Percentiles rank a stretch among this genome's conserved stretches.
Evolutionary conservation across 2,329 filamentous ascomycete genomes (phyloP).

Genomic region (Laburnicola sp.): DNA sequence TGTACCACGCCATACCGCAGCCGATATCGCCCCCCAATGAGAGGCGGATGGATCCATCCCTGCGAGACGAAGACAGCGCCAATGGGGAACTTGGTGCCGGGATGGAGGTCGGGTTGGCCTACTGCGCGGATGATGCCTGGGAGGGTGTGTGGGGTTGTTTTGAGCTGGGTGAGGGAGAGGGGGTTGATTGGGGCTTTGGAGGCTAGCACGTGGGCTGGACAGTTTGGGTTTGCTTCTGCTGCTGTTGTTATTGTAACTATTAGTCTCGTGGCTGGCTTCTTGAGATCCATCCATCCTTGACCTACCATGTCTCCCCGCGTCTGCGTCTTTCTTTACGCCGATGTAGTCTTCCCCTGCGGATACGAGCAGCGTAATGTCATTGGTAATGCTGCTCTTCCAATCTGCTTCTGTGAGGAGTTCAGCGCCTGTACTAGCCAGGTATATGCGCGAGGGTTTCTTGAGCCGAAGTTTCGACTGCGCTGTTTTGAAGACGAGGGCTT

Average conservation of each 20-base stretch:
- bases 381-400: constrained; percentile 27
- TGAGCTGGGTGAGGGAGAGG: constrained; percentile 36
- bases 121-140: constrained; percentile 42
- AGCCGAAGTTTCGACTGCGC: constrained; percentile 37
- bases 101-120: constrained; percentile 45
- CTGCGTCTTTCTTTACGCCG: constrained; percentile 26
- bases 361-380: constrained; percentile 35
- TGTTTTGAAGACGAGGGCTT: constrained; percentile 32
- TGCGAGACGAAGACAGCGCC: constrained; percentile 42
- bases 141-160: constrained; percentile 35
- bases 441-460: constrained; percentile 35
- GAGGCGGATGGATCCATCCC: constrained; percentile 43
- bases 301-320: constrained; percentile 19
- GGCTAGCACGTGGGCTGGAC: constrained; percentile 29
- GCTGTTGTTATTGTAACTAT: no score
- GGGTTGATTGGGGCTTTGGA: constrained; percentile 33
- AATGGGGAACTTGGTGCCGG: constrained; percentile 45
- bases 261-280: no score
- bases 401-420: constrained; percentile 33
- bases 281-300: no score
- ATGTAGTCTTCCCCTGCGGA: constrained; percentile 41
- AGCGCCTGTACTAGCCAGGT: constrained; percentile 27
- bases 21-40: constrained; percentile 47
- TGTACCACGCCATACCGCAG: constrained; percentile 48
- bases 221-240: constrained; percentile 24